Base-by-base conservation (phyloP, 805 yeast genomes). In the Middelhovenomyces tepae region DNA sequence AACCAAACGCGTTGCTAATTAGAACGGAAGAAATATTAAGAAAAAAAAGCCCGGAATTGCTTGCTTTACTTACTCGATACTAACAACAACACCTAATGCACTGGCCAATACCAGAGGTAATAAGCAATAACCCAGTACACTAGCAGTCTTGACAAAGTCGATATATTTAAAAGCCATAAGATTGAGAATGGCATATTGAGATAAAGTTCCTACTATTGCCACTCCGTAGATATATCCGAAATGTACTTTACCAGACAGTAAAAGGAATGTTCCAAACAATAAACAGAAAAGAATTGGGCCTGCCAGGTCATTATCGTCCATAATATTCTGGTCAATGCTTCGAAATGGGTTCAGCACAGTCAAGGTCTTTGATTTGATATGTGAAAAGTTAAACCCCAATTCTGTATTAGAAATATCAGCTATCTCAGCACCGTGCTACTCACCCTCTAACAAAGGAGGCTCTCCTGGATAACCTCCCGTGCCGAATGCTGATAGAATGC, bases 191-290 rank as follows among this genome's bases (percentile, higher is more conserved):
- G 73, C 72, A 58, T 87, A 96, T 44, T 86, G 71, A 20, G 94
- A 75, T 10, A 84, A 53, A 1, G 94, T 80, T 11, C 98, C 98
- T 46, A 89, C 76, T 27, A 91, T 60, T 0, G 95, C 97, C 26
- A 91, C 94, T 24, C 98, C 97, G 51, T 91, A 91, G 31, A 91
- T 82, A 56, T 91, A 91, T 2, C 97, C 97, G 54, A 91, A 91
- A 56, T 91, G 97, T 10, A 89, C 82, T 56, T 89, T 91, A 4
- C 98, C 97, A 1, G 94, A 54, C 21, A 87, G 65, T 32, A 89
- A 62, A 34, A 91, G 62, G 39, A 80, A 74, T 1, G 86, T 70
- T 14, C 95, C 98, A 53, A 89, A 89, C 36, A 85, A 57, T 33
- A 91, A 62, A 50, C 89, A 89, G 56, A 89, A 91, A 25, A 91